Conservation (phyloP, 2,329 filamentous ascomycete genomes). For the Trichoderma sp. region DNA sequence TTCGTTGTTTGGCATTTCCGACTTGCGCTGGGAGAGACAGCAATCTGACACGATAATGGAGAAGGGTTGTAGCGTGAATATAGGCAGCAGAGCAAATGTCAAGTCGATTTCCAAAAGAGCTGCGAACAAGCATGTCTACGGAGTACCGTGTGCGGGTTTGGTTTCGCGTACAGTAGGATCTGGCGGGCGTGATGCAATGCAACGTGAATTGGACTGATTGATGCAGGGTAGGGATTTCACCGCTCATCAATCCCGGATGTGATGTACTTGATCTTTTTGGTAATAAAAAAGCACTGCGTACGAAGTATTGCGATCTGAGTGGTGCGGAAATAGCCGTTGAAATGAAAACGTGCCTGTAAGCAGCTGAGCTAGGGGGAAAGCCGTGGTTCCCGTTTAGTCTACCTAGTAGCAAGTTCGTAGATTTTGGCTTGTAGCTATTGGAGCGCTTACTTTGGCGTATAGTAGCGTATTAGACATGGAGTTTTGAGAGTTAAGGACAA, state of each 20-base stretch:
- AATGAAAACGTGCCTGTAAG: neutral
- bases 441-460: neutral
- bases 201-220: neutral
- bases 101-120: conserved; percentile 26
- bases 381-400: neutral
- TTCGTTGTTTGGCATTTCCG: conserved; percentile 22
- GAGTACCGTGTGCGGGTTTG: neutral
- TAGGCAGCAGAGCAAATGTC: conserved; percentile 37
- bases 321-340: neutral
- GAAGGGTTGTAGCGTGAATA: conserved; percentile 29
- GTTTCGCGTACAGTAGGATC: neutral
- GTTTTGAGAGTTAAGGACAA: neutral
- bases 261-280: neutral
- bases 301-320: neutral
- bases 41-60: conserved; percentile 17
- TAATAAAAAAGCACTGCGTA: neutral
- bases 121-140: neutral
- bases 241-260: neutral
- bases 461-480: neutral
- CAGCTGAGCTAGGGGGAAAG: neutral
- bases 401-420: neutral
- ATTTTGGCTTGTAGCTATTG: neutral
- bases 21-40: conserved; percentile 31
- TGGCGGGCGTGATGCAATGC: neutral
- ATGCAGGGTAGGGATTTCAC: neutral